Conservation (phyloP, 1,284 basidiomycete species). For the Pholiota adiposa region DNA sequence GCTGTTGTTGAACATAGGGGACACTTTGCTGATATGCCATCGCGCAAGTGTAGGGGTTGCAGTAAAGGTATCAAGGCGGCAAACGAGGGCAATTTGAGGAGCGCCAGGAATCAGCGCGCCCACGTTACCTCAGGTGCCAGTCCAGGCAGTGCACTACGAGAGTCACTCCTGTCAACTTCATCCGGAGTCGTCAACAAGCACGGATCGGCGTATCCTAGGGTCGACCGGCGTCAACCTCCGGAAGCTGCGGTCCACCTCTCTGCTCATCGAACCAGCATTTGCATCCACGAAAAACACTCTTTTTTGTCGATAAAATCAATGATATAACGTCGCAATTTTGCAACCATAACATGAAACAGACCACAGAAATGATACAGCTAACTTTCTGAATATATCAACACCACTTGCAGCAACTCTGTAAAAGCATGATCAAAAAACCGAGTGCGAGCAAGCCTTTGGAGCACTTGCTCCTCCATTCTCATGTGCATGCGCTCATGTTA, state of each 20-base stretch:
- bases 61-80: slow-evolving; percentile 8
- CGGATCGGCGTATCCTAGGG: slow-evolving; percentile 7
- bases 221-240: slow-evolving; percentile 1
- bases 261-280: background rate
- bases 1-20: slow-evolving; percentile 26
- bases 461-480: slow-evolving; percentile 13
- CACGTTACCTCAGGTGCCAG: slow-evolving; percentile 20
- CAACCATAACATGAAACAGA: slow-evolving; percentile 1
- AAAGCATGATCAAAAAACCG: slow-evolving; percentile 3
- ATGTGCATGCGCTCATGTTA: background rate
- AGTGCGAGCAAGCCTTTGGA: background rate
- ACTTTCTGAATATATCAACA: background rate
- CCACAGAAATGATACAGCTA: background rate
- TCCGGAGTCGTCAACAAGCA: slow-evolving; percentile 15
- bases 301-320: background rate
- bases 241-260: background rate
- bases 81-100: slow-evolving; percentile 4
- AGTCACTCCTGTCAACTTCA: slow-evolving; percentile 22
- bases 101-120: slow-evolving; percentile 5
- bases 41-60: slow-evolving; percentile 14
- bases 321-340: background rate
- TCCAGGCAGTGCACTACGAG: slow-evolving; percentile 14
- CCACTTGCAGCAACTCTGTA: background rate
- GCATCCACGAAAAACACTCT: background rate
- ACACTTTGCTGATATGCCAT: slow-evolving; percentile 32